These are phyloP conservation scores for Plasmodiophora brassicae DNA, from an alignment of 208 protist species.

Conservation along the genomic window DNA sequence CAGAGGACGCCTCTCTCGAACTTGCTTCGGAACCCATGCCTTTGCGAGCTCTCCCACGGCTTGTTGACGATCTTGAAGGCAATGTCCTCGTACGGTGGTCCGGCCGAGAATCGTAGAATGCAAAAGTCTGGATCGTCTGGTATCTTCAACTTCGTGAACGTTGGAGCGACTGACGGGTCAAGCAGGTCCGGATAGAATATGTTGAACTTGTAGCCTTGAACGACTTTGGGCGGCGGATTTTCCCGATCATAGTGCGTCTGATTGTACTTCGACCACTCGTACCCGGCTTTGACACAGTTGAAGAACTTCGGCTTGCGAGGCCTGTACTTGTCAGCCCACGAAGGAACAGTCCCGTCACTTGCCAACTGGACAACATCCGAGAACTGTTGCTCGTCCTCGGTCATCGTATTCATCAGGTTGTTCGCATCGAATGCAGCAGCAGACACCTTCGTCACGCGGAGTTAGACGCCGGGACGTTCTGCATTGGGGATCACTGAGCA, in stretches of 20 bases:
- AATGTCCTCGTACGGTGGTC: slow-evolving; percentile 96
- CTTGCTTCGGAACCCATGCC: slow-evolving; percentile 82
- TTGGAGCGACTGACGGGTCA: slow-evolving; percentile 78
- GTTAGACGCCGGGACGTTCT: too few relatives aligned
- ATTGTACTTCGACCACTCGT: slow-evolving; percentile 85
- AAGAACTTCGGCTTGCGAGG: slow-evolving; percentile 94
- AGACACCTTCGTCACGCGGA: too few relatives aligned
- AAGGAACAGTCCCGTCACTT: background rate
- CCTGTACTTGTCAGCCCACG: slow-evolving; percentile 78
- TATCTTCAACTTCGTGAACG: slow-evolving; percentile 69
- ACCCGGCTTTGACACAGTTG: slow-evolving; percentile 80
- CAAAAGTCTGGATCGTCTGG: slow-evolving; percentile 70
- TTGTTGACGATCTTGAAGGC: slow-evolving; percentile 89
- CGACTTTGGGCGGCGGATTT: slow-evolving; percentile 95
- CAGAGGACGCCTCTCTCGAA: slow-evolving; percentile 83
- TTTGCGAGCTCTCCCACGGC: slow-evolving; percentile 85
- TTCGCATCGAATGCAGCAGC: too few relatives aligned
- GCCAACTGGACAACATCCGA: background rate
- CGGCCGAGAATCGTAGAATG: slow-evolving; percentile 78
- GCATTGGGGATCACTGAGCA: too few relatives aligned
- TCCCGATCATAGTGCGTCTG: slow-evolving; percentile 95
- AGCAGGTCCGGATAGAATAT: slow-evolving; percentile 96
- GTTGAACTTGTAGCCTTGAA: slow-evolving; percentile 98
- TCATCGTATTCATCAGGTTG: too few relatives aligned
- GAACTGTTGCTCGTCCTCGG: slow-evolving; percentile 6